Conservation (phyloP, 2,329 filamentous ascomycete species). For the Sporothrix pseudoabietina region DNA sequence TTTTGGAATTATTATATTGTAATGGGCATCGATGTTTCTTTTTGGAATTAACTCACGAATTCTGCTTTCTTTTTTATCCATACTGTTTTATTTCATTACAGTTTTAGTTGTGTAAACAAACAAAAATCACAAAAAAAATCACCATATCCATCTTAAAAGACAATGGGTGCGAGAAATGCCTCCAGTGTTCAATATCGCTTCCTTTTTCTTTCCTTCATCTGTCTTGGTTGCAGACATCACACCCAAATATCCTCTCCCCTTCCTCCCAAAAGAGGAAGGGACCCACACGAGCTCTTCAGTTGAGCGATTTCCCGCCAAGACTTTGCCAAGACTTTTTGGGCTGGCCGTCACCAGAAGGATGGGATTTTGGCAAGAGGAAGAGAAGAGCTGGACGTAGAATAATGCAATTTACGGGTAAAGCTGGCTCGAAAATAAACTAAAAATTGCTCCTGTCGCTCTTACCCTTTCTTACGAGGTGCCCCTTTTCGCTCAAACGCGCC, state of each 20-base stretch:
- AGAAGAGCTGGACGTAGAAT: not conserved
- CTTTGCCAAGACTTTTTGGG: conserved; percentile 4
- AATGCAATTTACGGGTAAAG: not conserved
- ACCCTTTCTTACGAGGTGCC: not conserved
- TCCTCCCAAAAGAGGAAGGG: conserved; percentile 1
- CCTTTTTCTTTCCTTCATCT: not conserved
- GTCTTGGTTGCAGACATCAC: not conserved
- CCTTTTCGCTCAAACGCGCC: conserved; percentile 7
- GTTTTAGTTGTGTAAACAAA: not conserved
- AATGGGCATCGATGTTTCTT: conserved; percentile 1
- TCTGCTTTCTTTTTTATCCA: not conserved
- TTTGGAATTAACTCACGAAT: not conserved
- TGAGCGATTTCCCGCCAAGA: conserved; percentile 2
- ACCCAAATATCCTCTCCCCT: not conserved
- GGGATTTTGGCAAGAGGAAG: not conserved
- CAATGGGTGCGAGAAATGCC: not conserved
- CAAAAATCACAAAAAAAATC: not conserved
- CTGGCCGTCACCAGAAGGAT: not conserved
- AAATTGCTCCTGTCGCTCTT: not conserved
- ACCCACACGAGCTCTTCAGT: conserved; percentile 30
- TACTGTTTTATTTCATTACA: not conserved
- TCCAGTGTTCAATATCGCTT: not conserved
- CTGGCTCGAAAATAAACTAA: not conserved
- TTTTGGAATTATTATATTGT: not conserved
- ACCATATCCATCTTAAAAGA: not conserved